Percentiles rank a stretch among this genome's conserved stretches.
phyloP scores from a whole-genome alignment of 2,329 filamentous ascomycete species.

The Phoma herbarum region DNA sequence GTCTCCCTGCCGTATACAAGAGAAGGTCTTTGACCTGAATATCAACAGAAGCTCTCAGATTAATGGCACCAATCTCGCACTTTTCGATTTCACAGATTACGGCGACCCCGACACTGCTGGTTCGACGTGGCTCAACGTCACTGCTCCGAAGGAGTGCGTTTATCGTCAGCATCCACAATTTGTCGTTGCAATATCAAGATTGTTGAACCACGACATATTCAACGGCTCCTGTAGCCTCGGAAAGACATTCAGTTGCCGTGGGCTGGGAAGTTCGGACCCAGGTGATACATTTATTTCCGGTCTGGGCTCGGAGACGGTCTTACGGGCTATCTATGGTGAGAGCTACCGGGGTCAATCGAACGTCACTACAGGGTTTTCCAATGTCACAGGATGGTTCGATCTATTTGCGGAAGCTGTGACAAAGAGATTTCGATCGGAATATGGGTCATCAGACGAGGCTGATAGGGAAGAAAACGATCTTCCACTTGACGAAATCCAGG shows the following conservation, averaged over 20 bases:
- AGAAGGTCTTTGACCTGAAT: neutral
- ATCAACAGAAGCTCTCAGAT: neutral
- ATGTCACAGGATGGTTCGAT: neutral
- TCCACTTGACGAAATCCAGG: neutral
- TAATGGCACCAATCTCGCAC: neutral
- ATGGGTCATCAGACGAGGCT: too few relatives aligned
- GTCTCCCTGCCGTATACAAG: neutral
- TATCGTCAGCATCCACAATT: neutral
- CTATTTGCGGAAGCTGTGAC: neutral
- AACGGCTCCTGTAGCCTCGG: neutral
- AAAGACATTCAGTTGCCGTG: too few relatives aligned
- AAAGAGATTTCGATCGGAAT: neutral
- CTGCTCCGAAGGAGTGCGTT: neutral
- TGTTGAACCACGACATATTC: neutral
- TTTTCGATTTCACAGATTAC: neutral
- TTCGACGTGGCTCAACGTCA: too few relatives aligned
- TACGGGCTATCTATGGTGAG: too few relatives aligned
- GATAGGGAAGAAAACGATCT: too few relatives aligned
- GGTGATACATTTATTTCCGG: too few relatives aligned
- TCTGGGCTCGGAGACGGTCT: too few relatives aligned
- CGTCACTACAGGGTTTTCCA: neutral
- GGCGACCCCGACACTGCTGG: neutral
- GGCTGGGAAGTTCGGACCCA: too few relatives aligned
- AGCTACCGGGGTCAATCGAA: neutral
- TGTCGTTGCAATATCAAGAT: neutral